Percentiles rank a stretch among this genome's conserved stretches.
Conservation (phyloP, 208 protist species). For the Trypanosoma boissoni region DNA sequence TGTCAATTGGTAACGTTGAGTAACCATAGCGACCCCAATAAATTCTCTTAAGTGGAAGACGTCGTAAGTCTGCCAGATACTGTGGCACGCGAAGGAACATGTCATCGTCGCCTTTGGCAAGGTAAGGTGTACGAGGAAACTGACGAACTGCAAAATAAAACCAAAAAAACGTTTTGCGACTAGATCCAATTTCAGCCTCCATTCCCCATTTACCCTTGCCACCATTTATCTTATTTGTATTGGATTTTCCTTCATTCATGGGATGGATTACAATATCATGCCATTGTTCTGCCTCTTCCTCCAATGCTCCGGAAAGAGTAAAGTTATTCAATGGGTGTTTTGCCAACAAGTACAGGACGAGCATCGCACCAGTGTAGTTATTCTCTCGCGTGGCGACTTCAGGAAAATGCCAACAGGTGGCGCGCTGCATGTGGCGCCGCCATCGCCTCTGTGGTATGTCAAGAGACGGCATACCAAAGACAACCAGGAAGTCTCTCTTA, state of each 20-base stretch:
- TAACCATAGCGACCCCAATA: conserved; percentile 3
- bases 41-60: conserved; percentile 10
- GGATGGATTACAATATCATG: conserved; percentile 30
- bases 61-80: conserved; percentile 35
- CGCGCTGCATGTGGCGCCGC: conserved; percentile 34
- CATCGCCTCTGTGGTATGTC: conserved; percentile 26
- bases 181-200: conserved; percentile 34
- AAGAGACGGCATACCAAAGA: conserved; percentile 44
- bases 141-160: conserved; percentile 34
- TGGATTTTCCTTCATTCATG: neutral
- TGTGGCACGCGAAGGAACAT: conserved; percentile 51
- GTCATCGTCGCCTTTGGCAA: conserved; percentile 58
- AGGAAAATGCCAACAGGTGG: conserved; percentile 36
- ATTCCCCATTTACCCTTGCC: conserved; percentile 14
- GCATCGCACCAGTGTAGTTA: conserved; percentile 28
- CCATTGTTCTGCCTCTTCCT: conserved; percentile 34
- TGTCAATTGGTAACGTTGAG: neutral
- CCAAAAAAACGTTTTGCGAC: conserved; percentile 41
- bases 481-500: conserved; percentile 16
- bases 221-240: neutral
- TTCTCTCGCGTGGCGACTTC: conserved; percentile 35
- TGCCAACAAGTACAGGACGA: conserved; percentile 27
- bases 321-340: conserved; percentile 10
- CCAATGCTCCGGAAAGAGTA: conserved; percentile 27
- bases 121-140: conserved; percentile 34